A percentile compares a stretch with the other conserved stretches of the same genome.
Conservation (phyloP, 306 rosid genomes). For the Fagus sylvatica region DNA sequence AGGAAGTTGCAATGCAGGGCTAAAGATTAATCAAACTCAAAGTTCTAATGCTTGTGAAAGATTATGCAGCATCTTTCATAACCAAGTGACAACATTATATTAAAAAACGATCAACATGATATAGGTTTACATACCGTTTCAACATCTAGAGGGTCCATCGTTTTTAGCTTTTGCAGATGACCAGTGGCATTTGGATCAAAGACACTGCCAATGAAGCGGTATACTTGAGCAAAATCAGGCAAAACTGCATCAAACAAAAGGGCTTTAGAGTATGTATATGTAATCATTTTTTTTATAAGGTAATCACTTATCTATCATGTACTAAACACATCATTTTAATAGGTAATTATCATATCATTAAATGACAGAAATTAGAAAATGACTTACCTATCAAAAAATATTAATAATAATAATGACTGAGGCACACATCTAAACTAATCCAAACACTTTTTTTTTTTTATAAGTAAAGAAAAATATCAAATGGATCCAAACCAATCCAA, state of each 20-base stretch:
- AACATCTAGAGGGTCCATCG: constrained; percentile 90
- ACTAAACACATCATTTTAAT: not conserved
- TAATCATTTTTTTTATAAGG: too few relatives aligned
- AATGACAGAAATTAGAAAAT: not conserved
- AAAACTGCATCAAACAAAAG: constrained; percentile 64
- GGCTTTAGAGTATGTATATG: not conserved
- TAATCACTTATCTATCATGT: not conserved
- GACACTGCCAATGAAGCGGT: constrained; percentile 89
- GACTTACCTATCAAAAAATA: too few relatives aligned
- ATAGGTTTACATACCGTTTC: constrained; percentile 62
- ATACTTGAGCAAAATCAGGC: constrained; percentile 88
- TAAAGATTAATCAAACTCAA: not conserved
- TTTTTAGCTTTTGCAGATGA: constrained; percentile 76
- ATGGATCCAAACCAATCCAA: too few relatives aligned
- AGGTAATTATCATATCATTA: not conserved
- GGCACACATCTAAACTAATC: not conserved
- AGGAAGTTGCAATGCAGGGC: not conserved
- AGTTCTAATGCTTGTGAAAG: not conserved
- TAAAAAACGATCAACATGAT: not conserved
- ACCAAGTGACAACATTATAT: not conserved
- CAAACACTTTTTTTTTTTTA: not conserved
- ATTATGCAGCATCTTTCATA: not conserved
- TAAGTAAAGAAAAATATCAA: too few relatives aligned
- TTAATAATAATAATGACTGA: not conserved
- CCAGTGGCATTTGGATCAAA: constrained; percentile 75